A percentile compares a stretch with the other conserved stretches of the same genome.
These are phyloP conservation scores for Sporothrix pallida DNA, from an alignment of 2,329 filamentous ascomycete genomes.

Conservation along the genomic window DNA sequence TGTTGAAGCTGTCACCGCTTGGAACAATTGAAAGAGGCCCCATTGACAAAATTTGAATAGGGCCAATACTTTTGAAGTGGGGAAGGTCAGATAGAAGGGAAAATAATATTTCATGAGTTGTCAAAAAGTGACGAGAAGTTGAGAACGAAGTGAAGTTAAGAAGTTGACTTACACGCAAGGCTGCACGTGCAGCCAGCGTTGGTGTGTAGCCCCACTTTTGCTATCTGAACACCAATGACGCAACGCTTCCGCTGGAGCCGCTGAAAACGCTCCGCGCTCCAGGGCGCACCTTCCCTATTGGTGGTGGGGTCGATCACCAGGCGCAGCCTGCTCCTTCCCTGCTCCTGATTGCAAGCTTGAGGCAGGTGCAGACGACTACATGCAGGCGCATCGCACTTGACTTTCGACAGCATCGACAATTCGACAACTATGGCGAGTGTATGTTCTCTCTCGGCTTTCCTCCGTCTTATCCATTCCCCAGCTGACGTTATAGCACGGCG, in stretches of 20 bases:
- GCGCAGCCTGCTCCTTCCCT: background rate
- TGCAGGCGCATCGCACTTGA: too few relatives aligned
- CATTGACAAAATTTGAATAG: too few relatives aligned
- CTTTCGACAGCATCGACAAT: background rate
- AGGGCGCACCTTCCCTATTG: slow-evolving; percentile 10
- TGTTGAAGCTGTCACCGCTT: too few relatives aligned
- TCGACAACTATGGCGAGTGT: slow-evolving; percentile 20
- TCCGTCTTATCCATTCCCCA: background rate
- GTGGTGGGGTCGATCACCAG: slow-evolving; percentile 11
- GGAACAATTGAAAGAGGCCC: too few relatives aligned
- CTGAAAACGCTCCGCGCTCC: slow-evolving; percentile 9
- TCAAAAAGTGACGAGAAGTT: slow-evolving; percentile 3
- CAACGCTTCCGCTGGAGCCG: background rate
- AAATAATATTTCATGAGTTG: background rate
- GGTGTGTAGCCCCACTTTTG: background rate
- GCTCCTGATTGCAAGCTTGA: too few relatives aligned
- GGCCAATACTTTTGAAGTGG: too few relatives aligned
- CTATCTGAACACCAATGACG: slow-evolving; percentile 17
- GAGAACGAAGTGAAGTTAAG: slow-evolving; percentile 15
- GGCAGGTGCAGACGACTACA: too few relatives aligned
- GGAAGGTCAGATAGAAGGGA: background rate
- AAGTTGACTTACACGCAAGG: slow-evolving; percentile 17
- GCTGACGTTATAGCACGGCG: slow-evolving; percentile 71
- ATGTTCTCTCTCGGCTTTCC: background rate
- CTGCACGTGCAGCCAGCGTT: slow-evolving; percentile 15